Conservation (phyloP, 2,329 filamentous ascomycete genomes). For the Colletotrichum sp. region DNA sequence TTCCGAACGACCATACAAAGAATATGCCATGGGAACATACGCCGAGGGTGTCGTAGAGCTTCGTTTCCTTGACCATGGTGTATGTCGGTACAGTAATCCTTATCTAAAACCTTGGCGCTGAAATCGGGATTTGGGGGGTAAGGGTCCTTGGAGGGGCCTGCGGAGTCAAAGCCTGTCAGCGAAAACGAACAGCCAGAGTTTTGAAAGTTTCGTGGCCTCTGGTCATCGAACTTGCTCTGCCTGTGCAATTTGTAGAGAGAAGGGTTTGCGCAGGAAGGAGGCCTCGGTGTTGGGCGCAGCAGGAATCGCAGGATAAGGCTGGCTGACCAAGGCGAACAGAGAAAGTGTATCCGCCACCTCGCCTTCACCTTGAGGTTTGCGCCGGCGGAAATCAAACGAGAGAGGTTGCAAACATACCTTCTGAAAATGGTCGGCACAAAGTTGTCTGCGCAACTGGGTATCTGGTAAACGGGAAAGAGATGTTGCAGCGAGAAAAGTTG, state of each 20-base stretch:
- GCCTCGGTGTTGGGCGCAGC: not conserved
- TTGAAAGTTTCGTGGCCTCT: not conserved
- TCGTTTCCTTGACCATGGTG: constrained; percentile 79
- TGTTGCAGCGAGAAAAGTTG: not conserved
- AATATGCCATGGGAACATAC: constrained; percentile 52
- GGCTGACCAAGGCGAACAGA: not conserved
- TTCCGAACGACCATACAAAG: not conserved
- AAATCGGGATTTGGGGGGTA: not conserved
- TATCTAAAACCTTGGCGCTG: constrained; percentile 6
- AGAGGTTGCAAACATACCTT: not conserved
- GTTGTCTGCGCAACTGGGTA: constrained; percentile 14
- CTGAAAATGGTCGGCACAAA: not conserved
- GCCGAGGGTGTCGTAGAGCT: constrained; percentile 79
- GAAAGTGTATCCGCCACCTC: not conserved
- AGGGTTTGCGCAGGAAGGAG: not conserved
- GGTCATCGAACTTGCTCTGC: not conserved
- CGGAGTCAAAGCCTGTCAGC: not conserved
- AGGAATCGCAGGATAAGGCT: not conserved
- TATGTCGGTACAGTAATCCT: not conserved
- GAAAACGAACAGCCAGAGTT: not conserved
- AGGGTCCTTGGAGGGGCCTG: constrained; percentile 9
- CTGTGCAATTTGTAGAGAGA: not conserved
- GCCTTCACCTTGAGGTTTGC: not conserved
- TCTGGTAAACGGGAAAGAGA: constrained; percentile 10
- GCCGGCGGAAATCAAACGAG: not conserved